phyloP scores from a whole-genome alignment of 177 flowering plant genomes.

The Telopea speciosissima region DNA sequence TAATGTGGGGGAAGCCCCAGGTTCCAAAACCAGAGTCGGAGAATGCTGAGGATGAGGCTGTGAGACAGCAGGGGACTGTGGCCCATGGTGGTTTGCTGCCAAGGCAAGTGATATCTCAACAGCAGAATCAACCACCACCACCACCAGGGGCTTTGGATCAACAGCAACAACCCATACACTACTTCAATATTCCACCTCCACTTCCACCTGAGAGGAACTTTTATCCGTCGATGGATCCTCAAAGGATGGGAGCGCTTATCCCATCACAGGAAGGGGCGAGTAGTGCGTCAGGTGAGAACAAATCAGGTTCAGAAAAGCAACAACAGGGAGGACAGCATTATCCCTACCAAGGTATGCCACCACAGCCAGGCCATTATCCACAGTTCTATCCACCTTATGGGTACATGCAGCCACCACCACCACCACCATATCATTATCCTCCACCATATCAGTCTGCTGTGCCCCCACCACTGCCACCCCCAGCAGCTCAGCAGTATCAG shows the following conservation, averaged over 20 bases:
- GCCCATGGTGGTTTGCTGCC: constrained; percentile 61
- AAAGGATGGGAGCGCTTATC: constrained; percentile 66
- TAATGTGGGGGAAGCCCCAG: constrained; percentile 76
- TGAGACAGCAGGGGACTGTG: constrained; percentile 46
- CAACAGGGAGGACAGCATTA: constrained; percentile 28
- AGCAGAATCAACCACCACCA: constrained; percentile 41
- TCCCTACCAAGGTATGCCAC: constrained; percentile 33
- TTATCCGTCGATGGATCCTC: constrained; percentile 83
- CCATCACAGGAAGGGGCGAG: constrained; percentile 47
- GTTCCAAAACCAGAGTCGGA: constrained; percentile 50
- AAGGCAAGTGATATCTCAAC: constrained; percentile 60
- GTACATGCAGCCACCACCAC: constrained; percentile 36
- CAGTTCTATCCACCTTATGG: constrained; percentile 49
- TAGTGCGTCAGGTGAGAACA: constrained; percentile 20
- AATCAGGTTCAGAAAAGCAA: constrained; percentile 15
- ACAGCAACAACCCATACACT: constrained; percentile 31
- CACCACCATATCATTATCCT: constrained; percentile 12
- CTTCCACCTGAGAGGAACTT: constrained; percentile 47
- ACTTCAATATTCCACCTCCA: constrained; percentile 59
- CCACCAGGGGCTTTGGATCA: constrained; percentile 43
- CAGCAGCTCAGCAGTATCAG: constrained; percentile 4
- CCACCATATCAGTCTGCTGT: constrained; percentile 20
- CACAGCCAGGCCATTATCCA: constrained; percentile 42
- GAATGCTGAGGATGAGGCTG: constrained; percentile 29
- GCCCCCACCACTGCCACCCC: constrained; percentile 11